These are phyloP conservation scores for Vaccinium macrocarpon DNA, from an alignment of 148 eudicot genomes.

Conservation along the genomic window DNA sequence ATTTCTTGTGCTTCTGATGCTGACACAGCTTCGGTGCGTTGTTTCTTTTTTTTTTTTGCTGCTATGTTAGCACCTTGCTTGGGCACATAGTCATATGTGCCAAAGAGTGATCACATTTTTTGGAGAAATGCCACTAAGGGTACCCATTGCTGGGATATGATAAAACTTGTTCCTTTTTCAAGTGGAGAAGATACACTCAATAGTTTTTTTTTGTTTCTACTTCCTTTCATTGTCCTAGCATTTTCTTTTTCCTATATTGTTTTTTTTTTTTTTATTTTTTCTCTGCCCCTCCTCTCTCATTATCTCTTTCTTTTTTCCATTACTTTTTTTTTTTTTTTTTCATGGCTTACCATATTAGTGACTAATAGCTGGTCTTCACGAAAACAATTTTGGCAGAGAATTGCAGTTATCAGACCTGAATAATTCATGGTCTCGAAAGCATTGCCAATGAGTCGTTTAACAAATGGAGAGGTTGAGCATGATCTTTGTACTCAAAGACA, in stretches of 20 bases:
- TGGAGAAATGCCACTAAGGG: not conserved
- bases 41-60: too few relatives aligned
- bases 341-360: not conserved
- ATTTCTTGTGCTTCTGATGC: too few relatives aligned
- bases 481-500: constrained; percentile 29
- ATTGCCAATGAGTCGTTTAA: constrained; percentile 30
- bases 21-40: too few relatives aligned
- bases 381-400: constrained; percentile 33
- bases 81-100: not conserved
- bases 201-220: not conserved
- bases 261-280: not conserved
- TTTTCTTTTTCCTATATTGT: not conserved
- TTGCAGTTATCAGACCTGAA: constrained; percentile 13
- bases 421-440: constrained; percentile 45
- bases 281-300: not conserved
- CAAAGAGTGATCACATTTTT: not conserved
- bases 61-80: too few relatives aligned
- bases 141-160: not conserved
- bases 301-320: not conserved
- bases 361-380: constrained; percentile 14
- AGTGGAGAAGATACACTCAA: not conserved
- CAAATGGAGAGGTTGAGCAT: constrained; percentile 32
- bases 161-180: not conserved
- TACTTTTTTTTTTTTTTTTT: not conserved
- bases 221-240: not conserved